A percentile compares a stretch with the other conserved stretches of the same genome.
phyloP scores from a whole-genome alignment of 352 stramenopile species.

The Phytophthora fragariae region DNA sequence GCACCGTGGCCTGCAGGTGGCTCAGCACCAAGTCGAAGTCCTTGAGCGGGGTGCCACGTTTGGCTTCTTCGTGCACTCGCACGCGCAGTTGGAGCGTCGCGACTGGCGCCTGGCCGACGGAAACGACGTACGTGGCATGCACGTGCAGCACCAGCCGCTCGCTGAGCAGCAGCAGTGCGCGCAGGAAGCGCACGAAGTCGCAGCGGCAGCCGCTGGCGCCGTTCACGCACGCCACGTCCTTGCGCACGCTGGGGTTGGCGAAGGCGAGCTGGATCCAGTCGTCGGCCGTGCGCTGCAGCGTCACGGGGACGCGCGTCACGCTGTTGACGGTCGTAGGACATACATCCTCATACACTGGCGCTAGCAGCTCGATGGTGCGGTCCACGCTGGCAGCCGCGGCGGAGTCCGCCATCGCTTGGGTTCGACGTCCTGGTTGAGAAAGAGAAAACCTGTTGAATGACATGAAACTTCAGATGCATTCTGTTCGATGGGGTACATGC shows the following conservation, averaged over 20 bases:
- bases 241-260: constrained; percentile 29
- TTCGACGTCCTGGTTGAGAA: background rate
- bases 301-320: constrained; percentile 28
- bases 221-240: constrained; percentile 61
- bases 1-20: constrained; percentile 60
- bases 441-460: constrained; percentile 7
- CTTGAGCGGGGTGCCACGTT: constrained; percentile 40
- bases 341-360: constrained; percentile 44
- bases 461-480: constrained; percentile 1
- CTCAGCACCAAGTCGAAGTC: constrained; percentile 68
- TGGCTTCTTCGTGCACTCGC: constrained; percentile 46
- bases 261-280: constrained; percentile 53
- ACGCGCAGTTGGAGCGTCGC: constrained; percentile 67
- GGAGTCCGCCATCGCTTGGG: constrained; percentile 18
- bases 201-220: constrained; percentile 50
- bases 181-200: constrained; percentile 59
- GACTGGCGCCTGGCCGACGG: constrained; percentile 14
- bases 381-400: constrained; percentile 16
- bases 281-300: constrained; percentile 37
- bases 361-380: constrained; percentile 48
- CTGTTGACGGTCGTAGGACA: background rate
- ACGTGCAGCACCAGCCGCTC: constrained; percentile 49
- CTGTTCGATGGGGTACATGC: background rate
- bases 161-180: constrained; percentile 49
- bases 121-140: constrained; percentile 56